Evolutionary conservation across 1,284 basidiomycete genomes (phyloP), one percentile per base, ranked within the genome.

Genomic region (Ceratobasidium sp.): DNA sequence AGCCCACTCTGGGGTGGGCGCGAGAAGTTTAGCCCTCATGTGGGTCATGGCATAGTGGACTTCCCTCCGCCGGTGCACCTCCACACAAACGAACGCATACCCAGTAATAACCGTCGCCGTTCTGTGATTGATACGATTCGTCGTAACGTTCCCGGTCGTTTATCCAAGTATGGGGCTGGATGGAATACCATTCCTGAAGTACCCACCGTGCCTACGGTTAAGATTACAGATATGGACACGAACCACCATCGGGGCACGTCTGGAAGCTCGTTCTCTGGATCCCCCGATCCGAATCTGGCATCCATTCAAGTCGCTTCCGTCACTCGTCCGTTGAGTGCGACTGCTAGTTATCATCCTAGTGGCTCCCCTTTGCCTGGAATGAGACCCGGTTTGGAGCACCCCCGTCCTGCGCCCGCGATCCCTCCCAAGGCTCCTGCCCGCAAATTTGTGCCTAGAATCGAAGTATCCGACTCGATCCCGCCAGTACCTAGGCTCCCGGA

Each of bases 251-350:
- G 60, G n/a, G 33, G 50, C 11, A 50, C 13, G 25, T 66, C 60
- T 11, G 41, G 49, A 27, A 66, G 60, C 41, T 53, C 60, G 11
- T 44, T 54, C n/a, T 66, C 60, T 19, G 60, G 52, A 44, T 66
- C 60, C 16, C 60, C 60, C 23, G 60, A 66, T 21, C 60, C 60
- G 11, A 54, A 66, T n/a, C 39, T 66, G 50, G 60, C 60, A 6
- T 53, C 60, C 8, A 66, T 66, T 54, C 60, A 66, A 36, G 60
- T 66, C 16, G 60, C 60, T 2, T 66, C 52, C 33, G 60, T 66
- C 7, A 66, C 60, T 23, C 60, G 60, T n/a, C 41, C 50, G 29
- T 46, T 44, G 21, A 66, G 60, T 23, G 60, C 52, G 19, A 41
- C 60, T 9, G 60, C 60, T 14, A 66, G 49, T 21, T 66, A 66